phyloP scores from a whole-genome alignment of 2,329 filamentous ascomycete genomes.

The Alternaria brassicicola region DNA sequence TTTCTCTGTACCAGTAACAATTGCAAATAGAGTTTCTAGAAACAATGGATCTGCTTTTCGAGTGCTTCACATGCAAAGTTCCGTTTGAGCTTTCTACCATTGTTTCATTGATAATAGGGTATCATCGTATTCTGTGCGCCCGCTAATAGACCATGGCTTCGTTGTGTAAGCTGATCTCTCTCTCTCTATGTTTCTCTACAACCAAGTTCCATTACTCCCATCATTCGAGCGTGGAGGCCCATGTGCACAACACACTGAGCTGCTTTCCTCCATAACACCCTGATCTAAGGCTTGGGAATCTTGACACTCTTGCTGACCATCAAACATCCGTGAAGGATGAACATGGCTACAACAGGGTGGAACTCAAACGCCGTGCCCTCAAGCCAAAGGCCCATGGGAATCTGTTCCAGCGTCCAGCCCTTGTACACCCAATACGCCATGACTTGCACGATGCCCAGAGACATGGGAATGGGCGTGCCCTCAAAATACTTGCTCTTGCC shows the following conservation, averaged over 20 bases:
- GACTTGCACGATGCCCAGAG: conserved; percentile 75
- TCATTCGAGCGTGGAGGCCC: neutral
- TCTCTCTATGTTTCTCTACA: neutral
- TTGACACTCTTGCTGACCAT: conserved; percentile 97
- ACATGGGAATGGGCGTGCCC: conserved; percentile 94
- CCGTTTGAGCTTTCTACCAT: neutral
- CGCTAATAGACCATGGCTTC: conserved; percentile 12
- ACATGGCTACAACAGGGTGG: conserved; percentile 81
- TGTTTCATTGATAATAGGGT: conserved; percentile 12
- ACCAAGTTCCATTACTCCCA: neutral
- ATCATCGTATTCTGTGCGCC: conserved; percentile 14
- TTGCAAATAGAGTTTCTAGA: neutral
- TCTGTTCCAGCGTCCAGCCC: conserved; percentile 75
- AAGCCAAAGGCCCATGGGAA: conserved; percentile 77
- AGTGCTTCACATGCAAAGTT: neutral
- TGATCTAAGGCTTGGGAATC: conserved; percentile 77
- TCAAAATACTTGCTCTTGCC: conserved; percentile 97
- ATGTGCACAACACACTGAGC: neutral
- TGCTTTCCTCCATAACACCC: neutral
- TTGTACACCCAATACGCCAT: conserved; percentile 90
- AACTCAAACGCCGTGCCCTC: conserved; percentile 75
- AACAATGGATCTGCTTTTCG: neutral
- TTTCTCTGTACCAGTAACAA: conserved; percentile 2
- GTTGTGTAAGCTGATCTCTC: neutral
- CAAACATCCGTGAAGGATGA: conserved; percentile 85